A percentile compares a stretch with the other conserved stretches of the same genome.
phyloP scores from a whole-genome alignment of 1,284 basidiomycete species.

The Earliella scabrosa region DNA sequence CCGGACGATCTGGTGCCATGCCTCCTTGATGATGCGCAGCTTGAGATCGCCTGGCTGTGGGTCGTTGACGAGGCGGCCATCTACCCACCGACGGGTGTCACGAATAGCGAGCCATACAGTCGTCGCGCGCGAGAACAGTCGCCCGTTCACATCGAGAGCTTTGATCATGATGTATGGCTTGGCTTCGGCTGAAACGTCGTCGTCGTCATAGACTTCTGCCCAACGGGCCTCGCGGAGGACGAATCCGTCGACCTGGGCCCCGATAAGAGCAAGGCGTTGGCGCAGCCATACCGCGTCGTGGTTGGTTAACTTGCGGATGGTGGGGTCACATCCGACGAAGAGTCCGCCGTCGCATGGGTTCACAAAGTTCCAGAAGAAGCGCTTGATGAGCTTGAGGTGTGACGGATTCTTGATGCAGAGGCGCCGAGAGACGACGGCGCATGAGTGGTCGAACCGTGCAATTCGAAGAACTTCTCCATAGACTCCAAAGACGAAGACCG shows the following conservation, averaged over 20 bases:
- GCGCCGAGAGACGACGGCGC: neutral
- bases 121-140: conserved; percentile 19
- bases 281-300: neutral
- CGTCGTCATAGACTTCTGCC: neutral
- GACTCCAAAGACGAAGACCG: conserved; percentile 12
- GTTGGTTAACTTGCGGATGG: neutral
- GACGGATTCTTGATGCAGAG: neutral
- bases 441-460: conserved; percentile 6
- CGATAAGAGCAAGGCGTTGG: neutral
- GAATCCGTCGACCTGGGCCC: neutral
- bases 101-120: conserved; percentile 13
- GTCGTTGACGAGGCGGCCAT: neutral
- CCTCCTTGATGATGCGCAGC: conserved; percentile 19
- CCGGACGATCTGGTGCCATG: conserved; percentile 12
- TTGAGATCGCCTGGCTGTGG: neutral
- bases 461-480: conserved; percentile 5
- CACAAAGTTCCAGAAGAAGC: conserved; percentile 12
- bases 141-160: conserved; percentile 9
- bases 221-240: neutral
- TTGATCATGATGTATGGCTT: conserved; percentile 6
- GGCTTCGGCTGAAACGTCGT: too few species aligned
- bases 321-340: conserved; percentile 3
- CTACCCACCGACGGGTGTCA: neutral
- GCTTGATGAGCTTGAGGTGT: neutral
- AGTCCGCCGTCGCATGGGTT: neutral